These are phyloP conservation scores for Globisporangium cystogenes DNA, from an alignment of 352 stramenopile genomes.

Conservation along the genomic window DNA sequence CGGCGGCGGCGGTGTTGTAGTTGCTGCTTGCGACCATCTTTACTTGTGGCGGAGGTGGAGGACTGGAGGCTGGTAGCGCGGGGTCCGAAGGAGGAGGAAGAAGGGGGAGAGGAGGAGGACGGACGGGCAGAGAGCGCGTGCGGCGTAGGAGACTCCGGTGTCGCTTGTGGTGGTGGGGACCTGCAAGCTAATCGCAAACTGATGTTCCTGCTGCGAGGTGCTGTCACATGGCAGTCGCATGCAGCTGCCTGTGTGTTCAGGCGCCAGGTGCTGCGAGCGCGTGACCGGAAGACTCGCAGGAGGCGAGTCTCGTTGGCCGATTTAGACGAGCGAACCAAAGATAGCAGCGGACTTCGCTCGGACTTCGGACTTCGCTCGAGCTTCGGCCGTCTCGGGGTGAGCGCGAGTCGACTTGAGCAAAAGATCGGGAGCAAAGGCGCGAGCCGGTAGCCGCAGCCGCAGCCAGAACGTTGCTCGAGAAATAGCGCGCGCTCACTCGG, in stretches of 20 bases:
- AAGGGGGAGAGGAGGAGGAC: constrained; percentile 4
- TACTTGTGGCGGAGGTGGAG: constrained; percentile 19
- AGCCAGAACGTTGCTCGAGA: too few species aligned
- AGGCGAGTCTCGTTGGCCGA: too few species aligned
- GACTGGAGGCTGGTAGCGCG: constrained; percentile 5
- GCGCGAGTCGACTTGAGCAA: too few species aligned
- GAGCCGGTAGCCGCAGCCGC: too few species aligned
- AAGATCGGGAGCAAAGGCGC: too few species aligned
- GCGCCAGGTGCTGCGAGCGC: too few species aligned
- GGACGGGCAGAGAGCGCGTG: constrained; percentile 1
- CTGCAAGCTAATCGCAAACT: constrained; percentile 52
- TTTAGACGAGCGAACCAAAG: too few species aligned
- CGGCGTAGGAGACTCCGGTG: neutral
- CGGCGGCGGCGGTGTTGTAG: neutral
- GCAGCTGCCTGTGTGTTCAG: constrained; percentile 24
- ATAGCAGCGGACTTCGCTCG: too few species aligned
- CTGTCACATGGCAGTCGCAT: constrained; percentile 19
- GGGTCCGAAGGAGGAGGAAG: neutral
- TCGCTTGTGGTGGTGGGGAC: constrained; percentile 10
- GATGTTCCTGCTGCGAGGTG: constrained; percentile 8
- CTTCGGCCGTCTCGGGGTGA: too few species aligned
- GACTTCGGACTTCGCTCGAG: too few species aligned
- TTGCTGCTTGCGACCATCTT: constrained; percentile 28
- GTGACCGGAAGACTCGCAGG: too few species aligned
- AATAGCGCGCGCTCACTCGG: too few species aligned